Evolutionary conservation across 2,329 filamentous ascomycete genomes (phyloP).

Genomic region (Cercospora brassicicola): DNA sequence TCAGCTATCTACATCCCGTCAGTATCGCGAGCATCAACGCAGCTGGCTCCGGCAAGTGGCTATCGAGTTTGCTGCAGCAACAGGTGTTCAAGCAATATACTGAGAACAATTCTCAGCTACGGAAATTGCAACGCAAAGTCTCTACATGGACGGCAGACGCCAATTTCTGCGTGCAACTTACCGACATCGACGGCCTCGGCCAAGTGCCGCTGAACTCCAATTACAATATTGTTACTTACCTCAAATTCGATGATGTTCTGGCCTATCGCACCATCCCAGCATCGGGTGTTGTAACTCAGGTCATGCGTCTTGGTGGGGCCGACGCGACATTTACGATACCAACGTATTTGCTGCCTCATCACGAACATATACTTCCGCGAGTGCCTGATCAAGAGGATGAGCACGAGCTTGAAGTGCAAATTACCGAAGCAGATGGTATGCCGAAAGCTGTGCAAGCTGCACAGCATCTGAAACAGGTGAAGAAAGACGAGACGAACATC

Average conservation of each 20-base stretch:
- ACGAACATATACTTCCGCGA: slow-evolving; percentile 54
- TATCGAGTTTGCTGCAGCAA: slow-evolving; percentile 49
- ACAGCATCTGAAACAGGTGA: slow-evolving; percentile 43
- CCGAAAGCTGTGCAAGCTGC: slow-evolving; percentile 47
- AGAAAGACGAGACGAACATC: slow-evolving; percentile 53
- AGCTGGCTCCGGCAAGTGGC: slow-evolving; percentile 54
- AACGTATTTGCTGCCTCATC: slow-evolving; percentile 54
- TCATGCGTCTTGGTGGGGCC: slow-evolving; percentile 53
- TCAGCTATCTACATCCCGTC: slow-evolving; percentile 57
- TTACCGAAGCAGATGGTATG: slow-evolving; percentile 47
- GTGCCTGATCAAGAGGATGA: slow-evolving; percentile 41
- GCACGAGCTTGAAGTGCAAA: slow-evolving; percentile 40
- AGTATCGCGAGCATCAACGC: slow-evolving; percentile 53
- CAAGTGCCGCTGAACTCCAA: slow-evolving; percentile 52
- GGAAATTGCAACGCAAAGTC: slow-evolving; percentile 49
- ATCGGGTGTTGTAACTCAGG: slow-evolving; percentile 48
- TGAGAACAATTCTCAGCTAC: slow-evolving; percentile 47
- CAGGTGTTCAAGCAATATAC: slow-evolving; percentile 54
- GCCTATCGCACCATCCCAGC: slow-evolving; percentile 51
- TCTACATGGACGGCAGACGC: slow-evolving; percentile 54
- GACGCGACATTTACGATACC: slow-evolving; percentile 53
- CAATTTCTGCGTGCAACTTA: slow-evolving; percentile 54
- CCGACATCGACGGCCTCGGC: slow-evolving; percentile 47
- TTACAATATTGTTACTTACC: slow-evolving; percentile 51
- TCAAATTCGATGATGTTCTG: slow-evolving; percentile 52